phyloP scores from a whole-genome alignment of 2,329 filamentous ascomycete genomes.

The Fusarium sp. region DNA sequence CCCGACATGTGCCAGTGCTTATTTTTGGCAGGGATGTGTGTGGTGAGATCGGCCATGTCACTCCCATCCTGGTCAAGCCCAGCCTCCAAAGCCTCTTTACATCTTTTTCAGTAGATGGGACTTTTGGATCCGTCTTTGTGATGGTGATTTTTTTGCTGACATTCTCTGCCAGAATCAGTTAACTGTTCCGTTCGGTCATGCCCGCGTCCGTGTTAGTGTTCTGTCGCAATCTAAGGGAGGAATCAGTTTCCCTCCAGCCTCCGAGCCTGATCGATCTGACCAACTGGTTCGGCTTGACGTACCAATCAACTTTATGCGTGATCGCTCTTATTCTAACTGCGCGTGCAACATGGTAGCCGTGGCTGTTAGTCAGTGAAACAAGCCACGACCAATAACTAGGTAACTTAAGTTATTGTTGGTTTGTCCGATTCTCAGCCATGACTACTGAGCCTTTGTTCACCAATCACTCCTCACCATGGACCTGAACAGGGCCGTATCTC shows the following conservation, averaged over 20 bases:
- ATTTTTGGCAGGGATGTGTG: slow-evolving; percentile 40
- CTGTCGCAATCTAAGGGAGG: neutral
- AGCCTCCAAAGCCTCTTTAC: slow-evolving; percentile 28
- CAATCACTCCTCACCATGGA: neutral
- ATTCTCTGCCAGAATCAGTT: slow-evolving; percentile 24
- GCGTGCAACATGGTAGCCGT: slow-evolving; percentile 17
- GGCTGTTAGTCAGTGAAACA: slow-evolving; percentile 19
- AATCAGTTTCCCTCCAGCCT: neutral
- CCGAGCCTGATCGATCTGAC: slow-evolving; percentile 5
- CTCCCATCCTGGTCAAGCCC: slow-evolving; percentile 23
- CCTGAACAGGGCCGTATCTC: neutral
- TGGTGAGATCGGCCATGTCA: slow-evolving; percentile 40
- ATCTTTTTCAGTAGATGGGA: slow-evolving; percentile 22
- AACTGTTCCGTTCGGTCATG: slow-evolving; percentile 23
- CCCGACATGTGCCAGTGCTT: slow-evolving; percentile 35
- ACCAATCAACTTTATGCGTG: slow-evolving; percentile 16
- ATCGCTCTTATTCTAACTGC: slow-evolving; percentile 18
- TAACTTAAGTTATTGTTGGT: slow-evolving; percentile 25
- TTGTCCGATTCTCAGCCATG: slow-evolving; percentile 22
- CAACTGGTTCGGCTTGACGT: neutral
- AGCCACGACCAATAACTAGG: slow-evolving; percentile 1
- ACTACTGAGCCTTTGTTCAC: slow-evolving; percentile 16
- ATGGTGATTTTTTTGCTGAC: slow-evolving; percentile 17
- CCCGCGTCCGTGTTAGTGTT: slow-evolving; percentile 17
- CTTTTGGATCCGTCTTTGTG: slow-evolving; percentile 29